Conservation (phyloP, 2,329 filamentous ascomycete genomes). For the Orbilia javanica region DNA sequence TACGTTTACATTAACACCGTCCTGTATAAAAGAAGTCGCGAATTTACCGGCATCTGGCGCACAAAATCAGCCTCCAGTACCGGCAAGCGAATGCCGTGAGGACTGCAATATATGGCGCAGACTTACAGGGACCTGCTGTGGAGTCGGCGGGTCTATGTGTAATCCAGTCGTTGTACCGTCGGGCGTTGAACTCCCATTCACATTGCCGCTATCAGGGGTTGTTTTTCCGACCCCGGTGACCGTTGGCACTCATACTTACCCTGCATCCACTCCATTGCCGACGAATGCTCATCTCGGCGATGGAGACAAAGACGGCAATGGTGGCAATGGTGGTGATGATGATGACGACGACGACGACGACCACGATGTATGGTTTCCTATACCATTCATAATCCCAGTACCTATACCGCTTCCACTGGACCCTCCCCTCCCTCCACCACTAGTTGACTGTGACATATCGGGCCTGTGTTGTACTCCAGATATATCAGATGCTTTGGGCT, state of each 20-base stretch:
- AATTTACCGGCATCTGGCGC: not conserved
- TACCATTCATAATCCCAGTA: not conserved
- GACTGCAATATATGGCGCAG: not conserved
- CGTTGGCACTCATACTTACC: not conserved
- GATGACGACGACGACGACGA: conserved; percentile 4
- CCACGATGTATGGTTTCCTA: not conserved
- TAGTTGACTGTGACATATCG: not conserved
- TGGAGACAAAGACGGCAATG: too few relatives aligned
- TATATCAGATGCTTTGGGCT: conserved; percentile 1
- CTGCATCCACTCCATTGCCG: not conserved
- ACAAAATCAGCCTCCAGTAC: not conserved
- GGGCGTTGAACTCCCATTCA: not conserved
- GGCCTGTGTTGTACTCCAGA: conserved; percentile 8
- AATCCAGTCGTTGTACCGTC: conserved; percentile 1
- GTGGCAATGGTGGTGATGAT: not conserved
- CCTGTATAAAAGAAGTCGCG: not conserved
- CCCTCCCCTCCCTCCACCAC: not conserved
- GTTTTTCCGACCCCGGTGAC: not conserved
- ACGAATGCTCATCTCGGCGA: not conserved
- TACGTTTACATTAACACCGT: not conserved
- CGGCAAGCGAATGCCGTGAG: not conserved
- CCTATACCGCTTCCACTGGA: conserved; percentile 3
- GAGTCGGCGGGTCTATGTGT: conserved; percentile 3
- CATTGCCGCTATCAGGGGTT: not conserved
- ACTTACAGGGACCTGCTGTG: conserved; percentile 14